Conservation (phyloP, 768 basidiomycete species). For the Pluteus cervinus region DNA sequence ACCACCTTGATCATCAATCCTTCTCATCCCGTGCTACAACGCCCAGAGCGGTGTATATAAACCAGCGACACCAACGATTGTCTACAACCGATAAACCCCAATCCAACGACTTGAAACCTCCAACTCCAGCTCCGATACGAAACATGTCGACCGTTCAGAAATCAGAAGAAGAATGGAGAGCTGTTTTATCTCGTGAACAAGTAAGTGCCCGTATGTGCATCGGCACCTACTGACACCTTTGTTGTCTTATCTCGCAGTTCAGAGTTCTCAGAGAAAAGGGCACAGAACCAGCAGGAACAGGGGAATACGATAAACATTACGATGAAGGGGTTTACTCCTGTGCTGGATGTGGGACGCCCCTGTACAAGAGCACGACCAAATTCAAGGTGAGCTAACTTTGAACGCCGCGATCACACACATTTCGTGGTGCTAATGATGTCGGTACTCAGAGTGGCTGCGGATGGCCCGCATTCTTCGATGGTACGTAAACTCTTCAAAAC, state of each 20-base stretch:
- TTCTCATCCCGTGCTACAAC: too few species aligned
- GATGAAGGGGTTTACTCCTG: conserved; percentile 71
- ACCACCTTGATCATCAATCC: too few species aligned
- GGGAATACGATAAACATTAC: conserved; percentile 69
- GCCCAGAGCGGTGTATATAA: too few species aligned
- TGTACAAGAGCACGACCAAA: conserved; percentile 88
- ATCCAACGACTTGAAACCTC: too few species aligned
- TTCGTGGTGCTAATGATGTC: background rate
- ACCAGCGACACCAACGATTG: background rate
- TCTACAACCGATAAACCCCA: too few species aligned
- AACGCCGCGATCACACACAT: background rate
- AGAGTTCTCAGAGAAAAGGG: conserved; percentile 81
- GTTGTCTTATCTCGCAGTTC: conserved; percentile 46
- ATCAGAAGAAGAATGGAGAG: conserved; percentile 79
- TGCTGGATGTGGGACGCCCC: conserved; percentile 72
- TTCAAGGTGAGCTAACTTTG: conserved; percentile 57
- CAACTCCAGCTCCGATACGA: conserved; percentile 10
- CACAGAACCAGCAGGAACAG: conserved; percentile 74
- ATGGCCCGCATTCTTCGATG: conserved; percentile 98
- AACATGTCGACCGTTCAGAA: conserved; percentile 38
- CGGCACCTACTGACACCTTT: background rate
- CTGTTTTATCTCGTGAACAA: conserved; percentile 76
- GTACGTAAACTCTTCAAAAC: conserved; percentile 28
- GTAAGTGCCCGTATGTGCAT: conserved; percentile 30
- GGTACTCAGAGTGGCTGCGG: conserved; percentile 71